A percentile compares a stretch with the other conserved stretches of the same genome.
phyloP scores from a whole-genome alignment of 2,329 filamentous ascomycete genomes.

The Scedosporium dehoogii region DNA sequence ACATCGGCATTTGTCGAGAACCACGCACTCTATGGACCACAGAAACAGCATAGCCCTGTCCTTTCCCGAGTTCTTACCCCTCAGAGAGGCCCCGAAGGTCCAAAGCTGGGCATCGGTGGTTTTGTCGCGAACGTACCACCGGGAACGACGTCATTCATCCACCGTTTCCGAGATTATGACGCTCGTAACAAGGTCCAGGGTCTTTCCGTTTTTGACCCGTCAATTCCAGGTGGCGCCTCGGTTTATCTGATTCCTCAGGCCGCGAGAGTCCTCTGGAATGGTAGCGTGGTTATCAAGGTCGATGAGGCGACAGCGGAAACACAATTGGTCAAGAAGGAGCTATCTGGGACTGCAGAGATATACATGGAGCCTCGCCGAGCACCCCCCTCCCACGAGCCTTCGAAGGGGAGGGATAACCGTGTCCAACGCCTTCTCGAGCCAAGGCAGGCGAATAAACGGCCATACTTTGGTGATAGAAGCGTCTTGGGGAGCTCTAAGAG shows the following conservation, averaged over 20 bases:
- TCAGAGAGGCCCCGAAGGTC: slow-evolving; percentile 19
- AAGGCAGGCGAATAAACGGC: not conserved
- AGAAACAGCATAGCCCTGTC: slow-evolving; percentile 37
- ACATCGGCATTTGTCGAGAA: slow-evolving; percentile 46
- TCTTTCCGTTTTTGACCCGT: slow-evolving; percentile 29
- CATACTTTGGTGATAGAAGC: not conserved
- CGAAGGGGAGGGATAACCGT: not conserved
- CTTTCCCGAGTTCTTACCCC: slow-evolving; percentile 41
- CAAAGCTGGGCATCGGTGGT: slow-evolving; percentile 44
- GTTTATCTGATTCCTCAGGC: slow-evolving; percentile 35
- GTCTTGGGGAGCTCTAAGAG: slow-evolving; percentile 24
- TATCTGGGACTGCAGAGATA: slow-evolving; percentile 23
- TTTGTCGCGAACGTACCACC: slow-evolving; percentile 35
- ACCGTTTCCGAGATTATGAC: slow-evolving; percentile 10
- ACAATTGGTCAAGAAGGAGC: slow-evolving; percentile 35
- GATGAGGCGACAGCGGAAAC: slow-evolving; percentile 26
- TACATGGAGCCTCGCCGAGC: slow-evolving; percentile 16
- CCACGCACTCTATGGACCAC: slow-evolving; percentile 52
- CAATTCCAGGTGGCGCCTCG: slow-evolving; percentile 42
- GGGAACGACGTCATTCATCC: slow-evolving; percentile 33
- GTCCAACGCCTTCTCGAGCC: not conserved
- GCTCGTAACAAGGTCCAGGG: slow-evolving; percentile 5
- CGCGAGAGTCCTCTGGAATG: slow-evolving; percentile 38
- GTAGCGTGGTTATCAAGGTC: slow-evolving; percentile 36
- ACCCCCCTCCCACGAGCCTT: not conserved